These are phyloP conservation scores for Saccharomycopsis hybrid DNA, from an alignment of 1,139 yeast species.

Conservation along the genomic window DNA sequence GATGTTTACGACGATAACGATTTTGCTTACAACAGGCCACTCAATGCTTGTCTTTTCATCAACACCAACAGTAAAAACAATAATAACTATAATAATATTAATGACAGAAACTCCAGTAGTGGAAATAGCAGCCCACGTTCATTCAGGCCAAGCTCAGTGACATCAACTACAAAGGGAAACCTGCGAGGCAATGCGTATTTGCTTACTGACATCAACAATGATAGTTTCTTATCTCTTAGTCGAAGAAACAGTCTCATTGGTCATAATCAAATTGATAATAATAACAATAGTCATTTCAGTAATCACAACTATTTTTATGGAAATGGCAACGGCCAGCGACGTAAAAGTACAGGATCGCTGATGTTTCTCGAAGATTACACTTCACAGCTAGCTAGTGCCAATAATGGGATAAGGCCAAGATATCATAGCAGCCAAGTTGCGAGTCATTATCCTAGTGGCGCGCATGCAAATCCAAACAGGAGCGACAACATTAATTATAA, in stretches of 20 bases:
- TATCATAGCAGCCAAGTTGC: too few relatives aligned
- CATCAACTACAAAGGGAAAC: too few relatives aligned
- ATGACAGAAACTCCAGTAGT: background rate
- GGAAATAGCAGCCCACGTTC: too few relatives aligned
- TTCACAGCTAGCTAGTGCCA: too few relatives aligned
- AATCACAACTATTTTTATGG: background rate
- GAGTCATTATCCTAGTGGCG: background rate
- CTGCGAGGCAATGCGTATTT: too few relatives aligned
- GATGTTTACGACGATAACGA: background rate
- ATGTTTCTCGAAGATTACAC: too few relatives aligned
- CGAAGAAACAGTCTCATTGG: background rate
- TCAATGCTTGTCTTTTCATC: slow-evolving; percentile 4
- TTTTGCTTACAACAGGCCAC: background rate
- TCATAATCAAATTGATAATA: background rate
- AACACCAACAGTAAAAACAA: background rate
- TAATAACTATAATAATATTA: background rate
- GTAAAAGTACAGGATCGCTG: background rate
- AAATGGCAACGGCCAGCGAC: background rate
- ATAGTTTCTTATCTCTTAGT: slow-evolving; percentile 2
- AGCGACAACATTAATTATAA: background rate
- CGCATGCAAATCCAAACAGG: too few relatives aligned
- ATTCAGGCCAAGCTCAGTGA: too few relatives aligned
- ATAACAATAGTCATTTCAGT: background rate
- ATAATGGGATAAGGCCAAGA: too few relatives aligned
- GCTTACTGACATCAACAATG: slow-evolving; percentile 1